Conservation (phyloP, 495 filamentous ascomycete species). For the Tuber borchii region DNA sequence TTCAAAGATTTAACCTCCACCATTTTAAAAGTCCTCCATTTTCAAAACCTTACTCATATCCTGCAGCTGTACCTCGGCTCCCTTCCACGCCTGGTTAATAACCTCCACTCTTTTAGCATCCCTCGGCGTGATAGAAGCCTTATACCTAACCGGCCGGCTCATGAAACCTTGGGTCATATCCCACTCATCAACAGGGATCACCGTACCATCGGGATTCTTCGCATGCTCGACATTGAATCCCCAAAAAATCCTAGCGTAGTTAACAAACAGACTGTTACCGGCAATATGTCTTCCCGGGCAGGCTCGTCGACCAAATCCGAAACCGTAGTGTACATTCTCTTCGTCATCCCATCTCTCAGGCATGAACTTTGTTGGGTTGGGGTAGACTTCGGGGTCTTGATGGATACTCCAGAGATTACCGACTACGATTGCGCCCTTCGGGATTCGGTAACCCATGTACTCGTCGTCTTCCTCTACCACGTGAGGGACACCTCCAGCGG, state of each 20-base stretch:
- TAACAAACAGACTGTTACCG: slow-evolving; percentile 12
- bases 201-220: neutral
- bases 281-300: neutral
- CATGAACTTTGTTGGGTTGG: slow-evolving; percentile 30
- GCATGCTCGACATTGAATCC: neutral
- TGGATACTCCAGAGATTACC: slow-evolving; percentile 21
- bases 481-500: slow-evolving; percentile 41
- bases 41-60: slow-evolving; percentile 5
- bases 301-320: neutral
- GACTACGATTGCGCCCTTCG: neutral
- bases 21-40: neutral
- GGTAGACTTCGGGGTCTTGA: slow-evolving; percentile 37
- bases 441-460: slow-evolving; percentile 22
- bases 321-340: neutral
- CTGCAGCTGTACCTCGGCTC: neutral
- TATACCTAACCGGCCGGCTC: slow-evolving; percentile 3
- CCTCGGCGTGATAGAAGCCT: neutral
- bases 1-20: neutral
- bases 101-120: neutral
- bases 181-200: slow-evolving; percentile 1
- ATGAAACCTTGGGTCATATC: slow-evolving; percentile 3
- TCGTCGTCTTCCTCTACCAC: slow-evolving; percentile 41
- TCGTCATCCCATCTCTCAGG: slow-evolving; percentile 28
- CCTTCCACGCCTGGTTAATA: neutral
- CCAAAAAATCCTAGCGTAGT: slow-evolving; percentile 11